Percentiles rank a stretch among this genome's conserved stretches.
phyloP scores from a whole-genome alignment of 306 rosid genomes.

The Vicia faba region DNA sequence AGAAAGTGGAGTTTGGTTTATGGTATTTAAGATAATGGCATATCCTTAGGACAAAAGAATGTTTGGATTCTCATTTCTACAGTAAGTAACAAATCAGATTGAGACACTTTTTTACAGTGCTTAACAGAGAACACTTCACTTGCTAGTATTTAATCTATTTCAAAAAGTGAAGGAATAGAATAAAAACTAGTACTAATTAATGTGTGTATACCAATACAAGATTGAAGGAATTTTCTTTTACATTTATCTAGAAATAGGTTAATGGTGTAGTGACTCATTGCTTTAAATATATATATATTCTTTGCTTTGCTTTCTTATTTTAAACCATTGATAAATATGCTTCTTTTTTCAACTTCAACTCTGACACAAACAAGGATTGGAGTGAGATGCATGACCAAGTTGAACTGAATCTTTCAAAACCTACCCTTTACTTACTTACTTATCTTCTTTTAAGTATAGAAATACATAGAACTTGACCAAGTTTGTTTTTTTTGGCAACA shows the following conservation, averaged over 20 bases:
- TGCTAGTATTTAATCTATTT: neutral
- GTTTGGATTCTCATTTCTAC: slow-evolving; percentile 55
- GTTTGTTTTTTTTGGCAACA: slow-evolving; percentile 19
- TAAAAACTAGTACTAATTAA: slow-evolving; percentile 30
- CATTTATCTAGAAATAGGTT: slow-evolving; percentile 54
- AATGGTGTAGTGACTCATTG: slow-evolving; percentile 36
- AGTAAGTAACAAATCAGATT: slow-evolving; percentile 24
- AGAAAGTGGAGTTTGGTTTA: slow-evolving; percentile 44
- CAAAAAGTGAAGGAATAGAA: slow-evolving; percentile 36
- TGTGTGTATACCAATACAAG: slow-evolving; percentile 57
- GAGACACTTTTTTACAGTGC: slow-evolving; percentile 45
- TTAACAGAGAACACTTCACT: slow-evolving; percentile 60
- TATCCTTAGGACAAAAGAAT: slow-evolving; percentile 49
- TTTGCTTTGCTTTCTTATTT: slow-evolving; percentile 47
- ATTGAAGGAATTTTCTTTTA: slow-evolving; percentile 69
- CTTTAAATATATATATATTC: slow-evolving; percentile 55
- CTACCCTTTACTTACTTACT: slow-evolving; percentile 41
- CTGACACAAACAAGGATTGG: slow-evolving; percentile 52
- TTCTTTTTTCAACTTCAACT: slow-evolving; percentile 48
- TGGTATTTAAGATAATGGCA: slow-evolving; percentile 44
- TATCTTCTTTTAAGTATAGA: slow-evolving; percentile 1
- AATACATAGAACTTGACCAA: slow-evolving; percentile 21
- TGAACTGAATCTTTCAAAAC: slow-evolving; percentile 53
- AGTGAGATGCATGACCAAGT: slow-evolving; percentile 54
- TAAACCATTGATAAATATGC: slow-evolving; percentile 49